phyloP scores from a whole-genome alignment of 225 moss, liverwort and hornwort species.

The Polytrichum formosum region DNA sequence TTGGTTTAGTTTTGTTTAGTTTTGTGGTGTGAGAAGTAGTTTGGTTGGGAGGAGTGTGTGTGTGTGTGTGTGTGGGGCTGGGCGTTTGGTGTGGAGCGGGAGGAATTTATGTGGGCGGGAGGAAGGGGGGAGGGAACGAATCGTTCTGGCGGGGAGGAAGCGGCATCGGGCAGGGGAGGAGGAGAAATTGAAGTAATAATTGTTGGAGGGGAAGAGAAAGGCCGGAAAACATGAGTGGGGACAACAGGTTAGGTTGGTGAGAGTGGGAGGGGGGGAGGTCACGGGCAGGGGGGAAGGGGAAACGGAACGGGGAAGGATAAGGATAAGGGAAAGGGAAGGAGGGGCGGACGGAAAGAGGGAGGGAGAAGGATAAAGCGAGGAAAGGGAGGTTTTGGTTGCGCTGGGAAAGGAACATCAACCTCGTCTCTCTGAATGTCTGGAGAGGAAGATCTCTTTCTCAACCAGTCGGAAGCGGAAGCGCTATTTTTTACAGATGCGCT shows the following conservation, averaged over 20 bases:
- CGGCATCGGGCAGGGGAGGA: neutral
- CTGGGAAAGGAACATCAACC: constrained; percentile 16
- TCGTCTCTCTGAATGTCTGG: constrained; percentile 56
- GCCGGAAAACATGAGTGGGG: constrained; percentile 49
- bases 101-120: neutral
- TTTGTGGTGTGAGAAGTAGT: too few relatives aligned
- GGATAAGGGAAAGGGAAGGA: neutral
- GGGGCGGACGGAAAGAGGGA: neutral
- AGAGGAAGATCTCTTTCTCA: constrained; percentile 60
- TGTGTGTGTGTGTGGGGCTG: neutral
- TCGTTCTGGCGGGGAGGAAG: neutral
- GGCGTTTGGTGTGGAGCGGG: neutral
- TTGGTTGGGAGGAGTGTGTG: neutral
- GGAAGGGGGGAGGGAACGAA: neutral
- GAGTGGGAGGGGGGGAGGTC: constrained; percentile 1
- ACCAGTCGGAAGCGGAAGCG: constrained; percentile 57
- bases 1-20: too few relatives aligned
- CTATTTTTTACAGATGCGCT: constrained; percentile 56
- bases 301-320: neutral
- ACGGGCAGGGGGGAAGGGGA: neutral
- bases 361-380: neutral
- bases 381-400: neutral
- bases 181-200: neutral
- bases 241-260: constrained; percentile 66
- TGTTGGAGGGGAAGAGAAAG: neutral